phyloP scores from a whole-genome alignment of 768 basidiomycete genomes.

The Mycena galericulata region DNA sequence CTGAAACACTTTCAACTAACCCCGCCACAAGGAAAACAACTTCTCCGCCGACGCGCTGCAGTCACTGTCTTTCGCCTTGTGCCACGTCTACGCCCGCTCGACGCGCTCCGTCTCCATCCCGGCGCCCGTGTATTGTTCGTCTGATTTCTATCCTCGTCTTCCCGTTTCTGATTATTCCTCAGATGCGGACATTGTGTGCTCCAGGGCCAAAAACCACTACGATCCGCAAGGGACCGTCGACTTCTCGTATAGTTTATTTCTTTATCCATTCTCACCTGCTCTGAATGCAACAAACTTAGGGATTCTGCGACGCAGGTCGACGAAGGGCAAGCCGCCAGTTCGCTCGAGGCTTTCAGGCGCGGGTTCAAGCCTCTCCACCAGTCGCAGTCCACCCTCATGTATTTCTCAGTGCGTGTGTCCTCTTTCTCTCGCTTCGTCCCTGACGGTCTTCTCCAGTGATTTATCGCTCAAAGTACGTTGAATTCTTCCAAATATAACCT shows the following conservation, averaged over 20 bases:
- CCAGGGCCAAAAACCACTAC: conserved; percentile 85
- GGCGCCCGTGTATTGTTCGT: conserved; percentile 32
- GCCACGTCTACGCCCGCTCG: conserved; percentile 54
- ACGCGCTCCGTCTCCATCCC: conserved; percentile 36
- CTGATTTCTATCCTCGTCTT: background rate
- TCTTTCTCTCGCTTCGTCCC: background rate
- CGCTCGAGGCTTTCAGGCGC: conserved; percentile 61
- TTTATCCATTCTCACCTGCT: too few species aligned
- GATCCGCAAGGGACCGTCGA: conserved; percentile 70
- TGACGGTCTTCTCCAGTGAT: too few species aligned
- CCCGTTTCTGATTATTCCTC: background rate
- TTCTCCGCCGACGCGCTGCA: conserved; percentile 73
- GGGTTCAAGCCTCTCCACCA: conserved; percentile 69
- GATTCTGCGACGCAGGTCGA: conserved; percentile 67
- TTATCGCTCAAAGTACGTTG: too few species aligned
- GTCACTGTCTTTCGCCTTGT: conserved; percentile 74
- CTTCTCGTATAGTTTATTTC: too few species aligned
- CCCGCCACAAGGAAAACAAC: conserved; percentile 49
- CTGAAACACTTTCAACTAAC: background rate
- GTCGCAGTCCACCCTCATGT: conserved; percentile 66
- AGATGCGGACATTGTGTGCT: conserved; percentile 76
- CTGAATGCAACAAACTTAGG: too few species aligned
- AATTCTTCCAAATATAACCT: too few species aligned
- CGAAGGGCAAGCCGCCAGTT: conserved; percentile 52
- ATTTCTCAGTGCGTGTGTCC: conserved; percentile 55